Conservation (phyloP, 345 rosid genomes). For the Bretschneidera sinensis region DNA sequence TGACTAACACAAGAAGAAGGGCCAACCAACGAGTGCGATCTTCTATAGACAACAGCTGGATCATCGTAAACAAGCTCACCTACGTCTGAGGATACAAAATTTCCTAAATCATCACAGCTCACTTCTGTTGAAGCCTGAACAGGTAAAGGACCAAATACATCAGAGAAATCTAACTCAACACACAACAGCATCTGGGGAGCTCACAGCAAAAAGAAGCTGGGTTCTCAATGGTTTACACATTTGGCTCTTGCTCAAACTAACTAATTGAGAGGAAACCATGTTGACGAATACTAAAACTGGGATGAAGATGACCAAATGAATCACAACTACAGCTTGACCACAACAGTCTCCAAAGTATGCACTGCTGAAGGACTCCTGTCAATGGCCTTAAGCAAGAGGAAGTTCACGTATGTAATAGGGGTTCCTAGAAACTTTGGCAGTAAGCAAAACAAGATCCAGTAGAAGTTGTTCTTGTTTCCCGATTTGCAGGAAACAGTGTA, state of each 20-base stretch:
- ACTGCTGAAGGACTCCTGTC: constrained; percentile 40
- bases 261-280: constrained; percentile 56
- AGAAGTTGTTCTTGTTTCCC: constrained; percentile 85
- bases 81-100: constrained; percentile 22
- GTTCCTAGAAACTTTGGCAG: constrained; percentile 63
- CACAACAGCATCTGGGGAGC: constrained; percentile 35
- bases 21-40: constrained; percentile 90
- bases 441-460: constrained; percentile 73
- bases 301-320: constrained; percentile 15
- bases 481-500: constrained; percentile 81
- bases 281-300: constrained; percentile 7
- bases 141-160: constrained; percentile 67
- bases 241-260: constrained; percentile 29
- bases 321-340: constrained; percentile 19
- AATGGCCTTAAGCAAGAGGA: constrained; percentile 46
- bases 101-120: constrained; percentile 24
- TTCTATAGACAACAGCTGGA: constrained; percentile 63
- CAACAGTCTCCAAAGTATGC: background rate
- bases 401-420: constrained; percentile 40
- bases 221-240: constrained; percentile 28
- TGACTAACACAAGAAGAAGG: constrained; percentile 64
- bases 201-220: constrained; percentile 33
- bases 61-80: constrained; percentile 50
- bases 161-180: constrained; percentile 65
- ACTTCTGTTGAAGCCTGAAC: constrained; percentile 31